A percentile compares a stretch with the other conserved stretches of the same genome.
These are phyloP conservation scores for Protea cynaroides DNA, from an alignment of 164 flowering plant genomes.

Conservation along the genomic window DNA sequence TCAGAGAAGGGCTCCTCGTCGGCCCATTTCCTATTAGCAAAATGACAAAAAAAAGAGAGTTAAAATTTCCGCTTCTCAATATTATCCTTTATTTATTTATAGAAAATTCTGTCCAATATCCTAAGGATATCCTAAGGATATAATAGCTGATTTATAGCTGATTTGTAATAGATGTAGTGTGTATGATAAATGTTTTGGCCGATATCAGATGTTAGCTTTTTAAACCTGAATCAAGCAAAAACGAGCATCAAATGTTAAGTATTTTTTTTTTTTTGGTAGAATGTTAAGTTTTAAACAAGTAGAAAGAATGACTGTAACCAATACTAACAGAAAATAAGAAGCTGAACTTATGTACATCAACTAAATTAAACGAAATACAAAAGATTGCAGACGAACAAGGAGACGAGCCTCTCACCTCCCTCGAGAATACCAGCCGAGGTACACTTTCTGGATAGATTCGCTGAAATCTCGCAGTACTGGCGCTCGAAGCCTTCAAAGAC, in stretches of 20 bases:
- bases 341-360: not conserved
- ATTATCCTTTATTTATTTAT: too few species aligned
- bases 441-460: constrained; percentile 6
- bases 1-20: not conserved
- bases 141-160: too few species aligned
- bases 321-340: not conserved
- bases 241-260: too few species aligned
- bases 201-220: not conserved
- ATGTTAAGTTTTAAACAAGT: not conserved
- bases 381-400: not conserved
- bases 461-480: constrained; percentile 6
- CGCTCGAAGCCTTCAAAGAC: constrained; percentile 8
- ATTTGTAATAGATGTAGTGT: too few species aligned
- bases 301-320: too few species aligned
- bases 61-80: not conserved
- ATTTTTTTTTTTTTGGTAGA: too few species aligned
- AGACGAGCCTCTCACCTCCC: not conserved
- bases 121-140: not conserved
- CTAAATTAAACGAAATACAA: not conserved
- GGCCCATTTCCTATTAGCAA: not conserved
- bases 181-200: too few species aligned
- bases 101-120: not conserved
- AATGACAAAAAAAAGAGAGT: too few species aligned
- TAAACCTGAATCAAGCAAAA: too few species aligned
- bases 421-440: constrained; percentile 4